Evolutionary conservation across 23 red algal genomes (phyloP).

Genomic region (Gracilaria domingensis): DNA sequence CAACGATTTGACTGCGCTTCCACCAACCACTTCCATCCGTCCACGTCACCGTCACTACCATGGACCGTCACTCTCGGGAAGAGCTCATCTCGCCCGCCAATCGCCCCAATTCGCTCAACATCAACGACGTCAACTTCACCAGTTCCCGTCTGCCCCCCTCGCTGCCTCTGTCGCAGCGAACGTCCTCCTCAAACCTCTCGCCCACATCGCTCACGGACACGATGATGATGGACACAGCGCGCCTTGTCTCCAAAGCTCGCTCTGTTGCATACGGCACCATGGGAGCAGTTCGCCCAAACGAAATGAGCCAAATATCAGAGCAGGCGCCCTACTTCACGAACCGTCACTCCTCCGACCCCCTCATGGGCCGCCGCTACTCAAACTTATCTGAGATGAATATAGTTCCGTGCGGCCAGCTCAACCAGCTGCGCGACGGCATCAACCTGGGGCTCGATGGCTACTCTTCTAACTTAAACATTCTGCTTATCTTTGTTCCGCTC

Average conservation of each 20-base stretch:
- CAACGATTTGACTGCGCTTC: too few species aligned
- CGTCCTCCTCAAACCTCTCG: background rate
- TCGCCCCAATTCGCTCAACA: background rate
- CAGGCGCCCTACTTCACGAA: background rate
- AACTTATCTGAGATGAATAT: constrained; percentile 14
- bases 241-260: background rate
- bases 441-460: constrained; percentile 76
- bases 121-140: background rate
- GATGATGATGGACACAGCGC: background rate
- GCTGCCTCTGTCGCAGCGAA: background rate
- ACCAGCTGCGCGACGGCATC: constrained; percentile 52
- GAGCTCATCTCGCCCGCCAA: too few species aligned
- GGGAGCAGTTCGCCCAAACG: background rate
- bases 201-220: background rate
- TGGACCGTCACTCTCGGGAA: too few species aligned
- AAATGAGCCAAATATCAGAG: background rate
- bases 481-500: constrained; percentile 87
- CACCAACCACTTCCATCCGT: too few species aligned
- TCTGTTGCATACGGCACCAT: constrained; percentile 1
- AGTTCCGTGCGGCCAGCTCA: constrained; percentile 33
- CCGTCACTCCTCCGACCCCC: constrained; percentile 18
- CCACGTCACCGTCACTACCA: too few species aligned
- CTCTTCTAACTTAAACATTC: constrained; percentile 62
- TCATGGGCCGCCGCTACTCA: background rate
- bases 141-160: background rate